Base-by-base conservation (phyloP, 2,329 filamentous ascomycete species). In the Monosporascus ibericus region DNA sequence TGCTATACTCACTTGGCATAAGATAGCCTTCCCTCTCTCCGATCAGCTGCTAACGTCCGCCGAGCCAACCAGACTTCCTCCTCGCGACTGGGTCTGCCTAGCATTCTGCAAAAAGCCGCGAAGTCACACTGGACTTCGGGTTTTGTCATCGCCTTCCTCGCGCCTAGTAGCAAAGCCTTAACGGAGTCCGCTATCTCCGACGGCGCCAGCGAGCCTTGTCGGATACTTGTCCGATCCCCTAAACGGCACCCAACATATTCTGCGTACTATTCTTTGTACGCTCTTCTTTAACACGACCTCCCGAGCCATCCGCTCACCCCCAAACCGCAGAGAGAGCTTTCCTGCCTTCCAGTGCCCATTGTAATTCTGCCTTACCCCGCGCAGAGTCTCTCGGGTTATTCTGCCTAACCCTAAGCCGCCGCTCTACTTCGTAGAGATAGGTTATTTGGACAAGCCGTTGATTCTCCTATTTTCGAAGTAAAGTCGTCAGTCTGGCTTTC, bases 401-500 rank as follows among this genome's bases (percentile, higher is more conserved):
- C 22, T 30, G 42, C 24, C 24, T 30, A 17, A 20, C 14, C 42
- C 22, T 34, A 15, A 14, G 42, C 42, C 25, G 42, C 22, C 42
- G 14, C 42, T 46, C 42, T 46, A 46, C 42, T 18, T 25, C 3
- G 42, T n/a, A 27, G 42, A n/a, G 42, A 6, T 15, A 15, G 24
- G 7, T 46, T 17, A 27, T 46, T 24, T 46, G 22, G 25, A 22
- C n/a, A 22, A 30, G 15, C 3, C n/a, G n/a, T 25, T 46, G 14
- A 30, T 30, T 46, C 37, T 47, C 24, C n/a, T 18, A 25, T 46
- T 34, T 27, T 48, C 11, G 39, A 63, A 68, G 11, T 56, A 50
- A 48, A 63, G 55, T 65, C 54, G 61, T 66, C 75, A 81, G 49
- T 55, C 71, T 82, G 79, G 80, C 80, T 70, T 80, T 75, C 66